Base-by-base conservation (phyloP, 331 rosid genomes). In the Prunus yedoensis region DNA sequence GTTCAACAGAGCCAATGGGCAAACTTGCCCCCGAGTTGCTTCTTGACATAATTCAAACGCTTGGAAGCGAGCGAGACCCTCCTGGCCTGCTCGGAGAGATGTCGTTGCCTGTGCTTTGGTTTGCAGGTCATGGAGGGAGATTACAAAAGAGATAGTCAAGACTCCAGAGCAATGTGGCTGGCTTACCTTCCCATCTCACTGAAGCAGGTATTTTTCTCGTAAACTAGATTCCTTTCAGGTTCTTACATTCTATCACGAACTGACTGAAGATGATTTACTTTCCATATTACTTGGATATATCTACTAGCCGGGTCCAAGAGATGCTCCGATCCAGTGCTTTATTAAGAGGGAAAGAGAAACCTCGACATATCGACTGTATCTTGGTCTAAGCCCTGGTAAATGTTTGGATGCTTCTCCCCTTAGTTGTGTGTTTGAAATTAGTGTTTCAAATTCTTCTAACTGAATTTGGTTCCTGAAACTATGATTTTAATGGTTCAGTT, bases 101-200 rank as follows among this genome's bases (percentile, higher is more conserved):
- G 72, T 94, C 17, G 91, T 91, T 30, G 95, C 96, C 46, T 94
- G 98, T 69, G 93, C 97, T 65, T 94, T 93, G 18, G 96, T 94
- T 85, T 94, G 99, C 74, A 83, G 83, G 84, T 66, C 91, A 7
- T 94, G 99, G 97, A 88, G 97, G 82, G 75, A 81, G 51, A 82
- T 92, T 64, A 89, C 99, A 1, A 86, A 86, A 70, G 90, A 81
- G 73, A 86, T 92, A 21, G 96, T 94, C 46, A 85, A 87, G 75
- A 94, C 99, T 82, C 93, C 90, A 0, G 97, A 94, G 75, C 89
- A 89, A 77, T 90, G 91, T 82, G 93, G 97, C 50, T 86, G 72
- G 75, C 80, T 94, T 69, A 92, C 97, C 43, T 94, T 92, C 73
- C 97, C 99, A 88, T 94, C 73, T 94, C 99, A 41, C 82, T 90